Conservation (phyloP, 139 green algal genomes). For the Edaphochlamys debaryana region DNA sequence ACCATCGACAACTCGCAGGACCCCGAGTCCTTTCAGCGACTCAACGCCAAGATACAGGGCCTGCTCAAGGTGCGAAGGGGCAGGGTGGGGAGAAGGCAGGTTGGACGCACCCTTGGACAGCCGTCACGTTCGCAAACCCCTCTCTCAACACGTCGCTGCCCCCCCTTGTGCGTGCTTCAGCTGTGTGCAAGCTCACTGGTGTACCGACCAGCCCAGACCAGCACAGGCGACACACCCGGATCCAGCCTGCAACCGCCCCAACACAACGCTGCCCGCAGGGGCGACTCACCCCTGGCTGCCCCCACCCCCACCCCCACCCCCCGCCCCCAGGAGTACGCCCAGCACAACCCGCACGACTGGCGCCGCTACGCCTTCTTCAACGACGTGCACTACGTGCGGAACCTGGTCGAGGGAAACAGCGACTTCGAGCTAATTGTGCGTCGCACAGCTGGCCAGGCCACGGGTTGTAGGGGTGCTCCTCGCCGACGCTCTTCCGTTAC, state of each 20-base stretch:
- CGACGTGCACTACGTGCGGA: slow-evolving; percentile 52
- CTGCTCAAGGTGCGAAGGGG: background rate
- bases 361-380: slow-evolving; percentile 38
- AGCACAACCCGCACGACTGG: slow-evolving; percentile 34
- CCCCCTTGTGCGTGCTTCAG: background rate
- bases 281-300: background rate
- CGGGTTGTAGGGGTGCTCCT: no score
- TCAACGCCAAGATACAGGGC: slow-evolving; percentile 7
- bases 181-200: background rate
- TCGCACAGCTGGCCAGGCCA: no score
- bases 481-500: no score
- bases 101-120: background rate
- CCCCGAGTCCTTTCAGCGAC: slow-evolving; percentile 9
- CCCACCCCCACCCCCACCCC: background rate
- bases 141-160: no score
- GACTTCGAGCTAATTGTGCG: slow-evolving; percentile 58
- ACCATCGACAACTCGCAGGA: background rate
- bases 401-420: slow-evolving; percentile 50
- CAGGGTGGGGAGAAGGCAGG: background rate
- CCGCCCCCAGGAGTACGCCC: background rate
- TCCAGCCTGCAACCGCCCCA: background rate
- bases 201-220: background rate
- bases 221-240: background rate
- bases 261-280: background rate
- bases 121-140: no score